These are phyloP conservation scores for Chlamydomonas schloesseri DNA, from an alignment of 139 green algal genomes.

Conservation along the genomic window DNA sequence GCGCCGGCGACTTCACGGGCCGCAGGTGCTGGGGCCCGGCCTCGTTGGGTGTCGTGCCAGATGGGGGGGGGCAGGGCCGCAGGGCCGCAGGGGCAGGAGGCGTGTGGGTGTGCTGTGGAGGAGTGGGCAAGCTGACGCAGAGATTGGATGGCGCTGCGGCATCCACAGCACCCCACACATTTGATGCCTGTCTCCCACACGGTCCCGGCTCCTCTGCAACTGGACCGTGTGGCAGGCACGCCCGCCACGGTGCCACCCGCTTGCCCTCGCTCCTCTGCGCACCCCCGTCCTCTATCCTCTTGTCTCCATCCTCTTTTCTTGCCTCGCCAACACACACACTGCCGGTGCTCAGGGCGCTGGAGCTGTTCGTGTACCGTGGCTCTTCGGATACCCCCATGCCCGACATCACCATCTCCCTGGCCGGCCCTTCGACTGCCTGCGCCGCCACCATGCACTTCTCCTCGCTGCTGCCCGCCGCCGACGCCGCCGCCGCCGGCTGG, in stretches of 20 bases:
- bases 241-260: too few species aligned
- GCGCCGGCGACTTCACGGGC: neutral
- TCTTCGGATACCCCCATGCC: neutral
- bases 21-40: neutral
- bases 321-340: too few species aligned
- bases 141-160: neutral
- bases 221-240: too few species aligned
- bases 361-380: neutral
- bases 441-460: neutral
- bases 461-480: neutral
- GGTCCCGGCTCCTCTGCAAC: too few species aligned
- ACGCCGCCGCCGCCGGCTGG: neutral
- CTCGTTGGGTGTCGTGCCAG: neutral
- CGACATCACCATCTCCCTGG: neutral
- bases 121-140: neutral
- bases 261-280: neutral
- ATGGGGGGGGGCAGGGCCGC: too few species aligned
- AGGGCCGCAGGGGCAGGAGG: too few species aligned
- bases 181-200: too few species aligned
- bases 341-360: neutral
- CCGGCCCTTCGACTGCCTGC: neutral
- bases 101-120: neutral
- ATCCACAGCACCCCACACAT: too few species aligned
- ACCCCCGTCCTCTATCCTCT: neutral
- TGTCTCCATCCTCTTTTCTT: too few species aligned